Evolutionary conservation across 148 eudicot species (phyloP), one percentile per base, ranked within the genome.

Genomic region (Camellia granthamiana): DNA sequence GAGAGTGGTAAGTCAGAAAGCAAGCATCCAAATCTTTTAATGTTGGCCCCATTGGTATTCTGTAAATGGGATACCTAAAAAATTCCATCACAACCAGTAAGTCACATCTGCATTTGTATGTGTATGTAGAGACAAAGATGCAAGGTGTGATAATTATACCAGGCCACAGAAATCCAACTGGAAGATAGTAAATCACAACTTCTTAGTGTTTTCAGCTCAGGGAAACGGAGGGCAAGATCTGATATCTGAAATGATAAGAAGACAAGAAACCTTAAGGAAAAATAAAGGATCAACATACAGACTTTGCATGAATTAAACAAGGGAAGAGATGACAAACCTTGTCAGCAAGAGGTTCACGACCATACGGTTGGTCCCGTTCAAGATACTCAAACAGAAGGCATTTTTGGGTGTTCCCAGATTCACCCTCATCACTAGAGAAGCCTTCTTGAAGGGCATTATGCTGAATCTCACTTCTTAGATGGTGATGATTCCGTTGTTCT

Each of bases 91-190:
- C 23, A 6, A 52, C 12, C 73, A 59, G 54, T 21, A 74, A 69
- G 44, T 83, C 79, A 58, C 52, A 42, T 30, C 18, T 10, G 15
- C 23, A 63, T 23, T 54, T 52, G 2, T 15, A 52, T 3, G 23
- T n/a, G 44, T 42, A 9, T 60, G 7, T 56, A 78, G 5, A 55
- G 16, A 43, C 9, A 41, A 0, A 49, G 7, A 79, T 15, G n/a
- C 1, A 11, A 47, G 54, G 54, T 58, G 9, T 47, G 64, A 83
- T 21, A 19, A 60, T 11, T 69, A 55, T 95, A 95, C 97, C 98
- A 95, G 60, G 97, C 98, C 84, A 95, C 98, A 78, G 97, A 92
- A 23, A 92, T 44, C 98, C 98, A 95, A 82, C 97, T 95, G 47
- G 90, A 82, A 60, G 90, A 76, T 41, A 87, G 85, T 61, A 95